Percentiles rank a stretch among this genome's conserved stretches.
These are phyloP conservation scores for Colletotrichum falcatum DNA, from an alignment of 2,329 filamentous ascomycete genomes.

Conservation along the genomic window DNA sequence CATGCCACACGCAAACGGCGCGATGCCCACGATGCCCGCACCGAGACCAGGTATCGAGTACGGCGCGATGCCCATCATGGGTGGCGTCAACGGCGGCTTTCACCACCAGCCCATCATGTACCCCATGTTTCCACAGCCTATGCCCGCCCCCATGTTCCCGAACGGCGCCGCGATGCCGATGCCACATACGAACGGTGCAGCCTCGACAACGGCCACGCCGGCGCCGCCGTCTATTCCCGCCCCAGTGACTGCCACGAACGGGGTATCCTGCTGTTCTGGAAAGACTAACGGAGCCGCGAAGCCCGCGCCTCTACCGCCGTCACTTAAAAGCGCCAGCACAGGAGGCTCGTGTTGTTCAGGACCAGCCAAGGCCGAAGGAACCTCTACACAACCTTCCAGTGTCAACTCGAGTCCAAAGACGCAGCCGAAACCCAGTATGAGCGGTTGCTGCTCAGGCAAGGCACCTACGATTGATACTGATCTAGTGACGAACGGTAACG, in stretches of 20 bases:
- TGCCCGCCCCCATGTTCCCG: slow-evolving; percentile 28
- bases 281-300: slow-evolving; percentile 14
- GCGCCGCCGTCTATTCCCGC: slow-evolving; percentile 8
- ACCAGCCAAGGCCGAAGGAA: slow-evolving; percentile 32
- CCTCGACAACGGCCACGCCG: background rate
- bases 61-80: slow-evolving; percentile 37
- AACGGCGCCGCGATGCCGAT: slow-evolving; percentile 17
- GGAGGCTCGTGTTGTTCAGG: slow-evolving; percentile 44
- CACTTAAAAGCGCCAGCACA: slow-evolving; percentile 8
- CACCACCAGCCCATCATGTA: slow-evolving; percentile 40
- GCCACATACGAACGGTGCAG: slow-evolving; percentile 14
- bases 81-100: slow-evolving; percentile 33
- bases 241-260: slow-evolving; percentile 9
- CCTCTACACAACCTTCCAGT: slow-evolving; percentile 33
- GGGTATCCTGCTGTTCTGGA: slow-evolving; percentile 32
- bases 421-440: slow-evolving; percentile 41
- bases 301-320: slow-evolving; percentile 8
- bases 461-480: slow-evolving; percentile 36
- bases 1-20: slow-evolving; percentile 42
- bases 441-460: slow-evolving; percentile 54
- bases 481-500: slow-evolving; percentile 18
- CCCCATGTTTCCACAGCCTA: slow-evolving; percentile 35
- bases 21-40: slow-evolving; percentile 42
- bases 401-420: slow-evolving; percentile 39
- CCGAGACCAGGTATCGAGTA: slow-evolving; percentile 36